Evolutionary conservation across 441 rosid species (phyloP).

Genomic region (Euphorbia schlechtendalii): DNA sequence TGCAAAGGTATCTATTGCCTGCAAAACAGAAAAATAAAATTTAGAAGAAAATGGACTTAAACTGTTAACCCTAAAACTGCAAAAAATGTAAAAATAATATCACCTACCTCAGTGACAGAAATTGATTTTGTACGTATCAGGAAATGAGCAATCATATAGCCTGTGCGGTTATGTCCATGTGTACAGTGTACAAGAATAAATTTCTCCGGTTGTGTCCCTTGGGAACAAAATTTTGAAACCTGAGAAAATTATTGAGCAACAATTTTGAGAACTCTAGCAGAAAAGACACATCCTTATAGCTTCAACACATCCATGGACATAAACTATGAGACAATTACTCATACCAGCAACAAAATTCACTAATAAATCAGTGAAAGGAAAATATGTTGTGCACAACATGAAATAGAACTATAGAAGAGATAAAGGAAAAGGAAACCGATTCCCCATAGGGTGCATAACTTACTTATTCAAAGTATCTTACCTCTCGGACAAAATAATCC

Average conservation of each 20-base stretch:
- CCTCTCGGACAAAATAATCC: constrained; percentile 74
- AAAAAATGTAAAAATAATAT: background rate
- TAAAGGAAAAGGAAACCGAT: constrained; percentile 1
- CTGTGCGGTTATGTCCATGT: constrained; percentile 96
- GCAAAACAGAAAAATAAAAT: constrained; percentile 16
- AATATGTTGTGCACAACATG: background rate
- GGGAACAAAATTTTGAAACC: constrained; percentile 15
- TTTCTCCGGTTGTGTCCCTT: constrained; percentile 36
- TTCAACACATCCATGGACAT: background rate
- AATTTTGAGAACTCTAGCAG: background rate
- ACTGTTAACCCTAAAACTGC: constrained; percentile 1
- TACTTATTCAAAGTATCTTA: constrained; percentile 20
- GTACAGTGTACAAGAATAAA: constrained; percentile 88
- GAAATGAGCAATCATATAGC: constrained; percentile 83
- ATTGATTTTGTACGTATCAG: constrained; percentile 73
- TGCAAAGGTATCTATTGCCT: constrained; percentile 70
- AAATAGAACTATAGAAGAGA: no score
- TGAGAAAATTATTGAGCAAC: background rate
- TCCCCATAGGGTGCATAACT: background rate
- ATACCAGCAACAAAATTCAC: background rate
- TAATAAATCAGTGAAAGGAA: background rate
- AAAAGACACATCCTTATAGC: background rate
- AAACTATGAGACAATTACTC: background rate
- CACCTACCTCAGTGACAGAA: constrained; percentile 68
- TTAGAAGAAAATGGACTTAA: constrained; percentile 11